Base-by-base conservation (phyloP, 371 early-diverging fungal genomes). In the Mucor lusitanicus region DNA sequence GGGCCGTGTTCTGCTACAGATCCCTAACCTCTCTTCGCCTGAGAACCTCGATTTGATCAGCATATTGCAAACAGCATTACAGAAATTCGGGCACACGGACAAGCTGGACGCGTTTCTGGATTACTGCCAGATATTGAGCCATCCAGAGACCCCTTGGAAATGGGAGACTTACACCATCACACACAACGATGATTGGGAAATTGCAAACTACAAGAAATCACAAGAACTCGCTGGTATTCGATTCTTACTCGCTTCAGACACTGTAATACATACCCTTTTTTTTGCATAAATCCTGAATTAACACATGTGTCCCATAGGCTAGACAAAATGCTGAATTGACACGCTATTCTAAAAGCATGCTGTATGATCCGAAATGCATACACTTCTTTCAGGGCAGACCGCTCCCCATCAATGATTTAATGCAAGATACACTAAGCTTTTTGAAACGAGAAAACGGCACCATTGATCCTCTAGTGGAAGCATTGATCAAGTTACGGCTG, bases 61-160 rank as follows among this genome's bases (percentile, higher is more conserved):
- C 6, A 59, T 74, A 13, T 59, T 81, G 8, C 37, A 66, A 33
- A 68, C 66, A n/a, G 81, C 68, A 32, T 66, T 81, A 48, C 69
- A 73, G 53, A 39, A 67, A 21, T 76, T 69, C 42, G 81, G 81
- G 17, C 40, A 76, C 6, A 71, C 78, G 35, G 59, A 59, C 19
- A 69, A 81, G 61, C 37, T 81, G 19, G 58, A 78, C 61, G 81
- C 72, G 42, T 75, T 81, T 57, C 60, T 81, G 6, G 55, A 70
- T 25, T 78, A 75, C 53, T 81, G 81, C 39, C 59, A 62, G 12
- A 35, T 42, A 19, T 30, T 62, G 19, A 25, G 13, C 6, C 40
- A 33, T 33, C 57, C 25, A 55, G 54, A 46, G 50, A 66, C 35
- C 37, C 63, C 35, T n/a, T 68, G 59, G 65, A 15, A 21, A 21